Conservation (phyloP, 1,284 basidiomycete species). For the Macrocystidia cucumis region DNA sequence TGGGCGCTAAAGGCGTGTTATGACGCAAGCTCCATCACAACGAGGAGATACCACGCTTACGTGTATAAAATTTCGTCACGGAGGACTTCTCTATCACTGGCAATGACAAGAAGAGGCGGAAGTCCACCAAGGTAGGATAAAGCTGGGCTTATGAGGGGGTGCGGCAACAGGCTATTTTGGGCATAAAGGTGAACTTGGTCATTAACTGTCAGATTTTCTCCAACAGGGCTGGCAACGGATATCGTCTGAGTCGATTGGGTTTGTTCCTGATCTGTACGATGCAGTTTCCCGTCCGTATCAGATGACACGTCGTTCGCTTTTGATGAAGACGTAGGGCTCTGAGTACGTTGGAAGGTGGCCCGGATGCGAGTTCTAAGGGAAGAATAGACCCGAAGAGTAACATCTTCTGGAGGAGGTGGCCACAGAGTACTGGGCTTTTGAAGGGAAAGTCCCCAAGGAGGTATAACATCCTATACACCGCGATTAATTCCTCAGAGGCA, state of each 20-base stretch:
- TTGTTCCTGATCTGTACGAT: too few species aligned
- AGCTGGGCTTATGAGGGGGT: conserved; percentile 84
- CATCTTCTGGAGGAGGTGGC: conserved; percentile 82
- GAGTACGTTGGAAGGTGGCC: conserved; percentile 42
- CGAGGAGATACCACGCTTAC: conserved; percentile 33
- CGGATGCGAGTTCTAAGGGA: conserved; percentile 57
- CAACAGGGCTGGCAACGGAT: conserved; percentile 30
- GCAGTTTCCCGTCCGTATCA: too few species aligned
- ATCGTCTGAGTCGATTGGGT: conserved; percentile 42
- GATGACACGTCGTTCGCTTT: too few species aligned
- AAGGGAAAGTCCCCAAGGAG: conserved; percentile 55
- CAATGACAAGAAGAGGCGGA: conserved; percentile 82
- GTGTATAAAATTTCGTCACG: conserved; percentile 89
- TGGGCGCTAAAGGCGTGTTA: conserved; percentile 60
- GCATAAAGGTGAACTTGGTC: conserved; percentile 88
- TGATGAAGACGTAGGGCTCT: conserved; percentile 8
- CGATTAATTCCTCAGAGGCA: conserved; percentile 6
- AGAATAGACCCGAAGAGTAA: conserved; percentile 56
- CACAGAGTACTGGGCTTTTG: conserved; percentile 87
- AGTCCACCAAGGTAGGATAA: conserved; percentile 86
- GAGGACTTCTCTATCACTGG: conserved; percentile 87
- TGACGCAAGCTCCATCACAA: background rate
- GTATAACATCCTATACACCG: conserved; percentile 65
- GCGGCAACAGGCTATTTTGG: conserved; percentile 75
- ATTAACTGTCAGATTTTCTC: conserved; percentile 47